Evolutionary conservation across 208 protist species (phyloP).

Genomic region (Leishmania guyanensis): DNA sequence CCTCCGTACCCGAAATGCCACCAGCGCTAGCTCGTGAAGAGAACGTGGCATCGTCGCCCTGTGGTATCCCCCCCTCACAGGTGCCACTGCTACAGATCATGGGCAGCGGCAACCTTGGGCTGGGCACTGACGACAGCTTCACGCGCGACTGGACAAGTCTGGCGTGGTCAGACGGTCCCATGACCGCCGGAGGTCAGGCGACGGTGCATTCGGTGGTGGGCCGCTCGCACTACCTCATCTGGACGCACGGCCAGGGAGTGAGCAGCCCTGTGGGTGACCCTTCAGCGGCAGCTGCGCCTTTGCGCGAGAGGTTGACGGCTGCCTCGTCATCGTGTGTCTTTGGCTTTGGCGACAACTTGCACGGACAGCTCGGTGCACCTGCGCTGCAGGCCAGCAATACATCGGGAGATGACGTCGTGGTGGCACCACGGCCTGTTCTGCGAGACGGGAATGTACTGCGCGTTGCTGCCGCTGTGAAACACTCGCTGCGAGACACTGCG

Average conservation of each 20-base stretch:
- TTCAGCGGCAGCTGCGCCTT: not conserved
- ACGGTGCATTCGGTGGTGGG: slow-evolving; percentile 38
- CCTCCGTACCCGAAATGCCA: not conserved
- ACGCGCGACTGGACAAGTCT: slow-evolving; percentile 26
- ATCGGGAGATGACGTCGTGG: slow-evolving; percentile 11
- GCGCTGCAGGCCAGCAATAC: not conserved
- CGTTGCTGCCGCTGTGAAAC: slow-evolving; percentile 11
- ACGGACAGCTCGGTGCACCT: slow-evolving; percentile 65
- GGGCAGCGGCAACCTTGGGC: slow-evolving; percentile 59
- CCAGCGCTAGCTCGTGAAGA: not conserved
- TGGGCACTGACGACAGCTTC: slow-evolving; percentile 55
- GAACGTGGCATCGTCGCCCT: not conserved
- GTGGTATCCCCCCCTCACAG: not conserved
- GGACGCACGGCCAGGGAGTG: not conserved
- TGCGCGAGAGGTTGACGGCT: not conserved
- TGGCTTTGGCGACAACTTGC: slow-evolving; percentile 85
- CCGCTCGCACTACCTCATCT: slow-evolving; percentile 64
- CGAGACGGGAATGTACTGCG: slow-evolving; percentile 37
- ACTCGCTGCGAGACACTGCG: slow-evolving; percentile 5
- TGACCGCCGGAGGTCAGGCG: not conserved
- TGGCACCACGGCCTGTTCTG: slow-evolving; percentile 32
- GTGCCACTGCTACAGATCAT: slow-evolving; percentile 35
- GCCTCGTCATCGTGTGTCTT: slow-evolving; percentile 24
- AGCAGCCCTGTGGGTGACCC: not conserved
- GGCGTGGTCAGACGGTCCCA: not conserved